Evolutionary conservation across 1,284 basidiomycete genomes (phyloP).

Genomic region (Leccinum angustisporum): DNA sequence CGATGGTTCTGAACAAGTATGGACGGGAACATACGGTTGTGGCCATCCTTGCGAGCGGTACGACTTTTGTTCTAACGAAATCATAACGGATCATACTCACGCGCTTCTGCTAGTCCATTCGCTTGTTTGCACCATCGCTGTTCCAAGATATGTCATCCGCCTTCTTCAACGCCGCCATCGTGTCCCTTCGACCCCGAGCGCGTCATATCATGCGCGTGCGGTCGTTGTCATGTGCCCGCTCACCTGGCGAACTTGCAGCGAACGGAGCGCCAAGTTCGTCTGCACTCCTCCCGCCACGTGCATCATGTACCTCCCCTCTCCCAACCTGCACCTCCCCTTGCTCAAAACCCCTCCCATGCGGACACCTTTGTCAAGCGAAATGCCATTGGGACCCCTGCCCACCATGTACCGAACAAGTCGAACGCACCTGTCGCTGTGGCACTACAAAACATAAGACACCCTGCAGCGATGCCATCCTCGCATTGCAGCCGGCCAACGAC

Average conservation of each 20-base stretch:
- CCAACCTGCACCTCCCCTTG: conserved; percentile 77
- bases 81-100: conserved; percentile 2
- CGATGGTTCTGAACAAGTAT: conserved; percentile 39
- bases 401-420: conserved; percentile 67
- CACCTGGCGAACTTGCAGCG: conserved; percentile 35
- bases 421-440: conserved; percentile 81
- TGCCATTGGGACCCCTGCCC: conserved; percentile 72
- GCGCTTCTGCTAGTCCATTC: conserved; percentile 49
- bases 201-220: conserved; percentile 81
- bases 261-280: not conserved
- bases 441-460: conserved; percentile 52
- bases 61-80: conserved; percentile 11
- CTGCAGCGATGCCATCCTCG: conserved; percentile 41
- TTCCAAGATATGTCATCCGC: conserved; percentile 69
- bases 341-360: conserved; percentile 63
- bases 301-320: conserved; percentile 69
- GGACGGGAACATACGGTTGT: conserved; percentile 76
- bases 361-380: conserved; percentile 61
- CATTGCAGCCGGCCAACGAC: not conserved
- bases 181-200: conserved; percentile 76
- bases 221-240: conserved; percentile 54
- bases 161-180: conserved; percentile 51
- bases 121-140: conserved; percentile 79
- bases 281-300: conserved; percentile 45
- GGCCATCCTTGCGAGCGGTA: conserved; percentile 60